phyloP scores from a whole-genome alignment of 2,329 filamentous ascomycete genomes.

The Parafenestella ontariensis region DNA sequence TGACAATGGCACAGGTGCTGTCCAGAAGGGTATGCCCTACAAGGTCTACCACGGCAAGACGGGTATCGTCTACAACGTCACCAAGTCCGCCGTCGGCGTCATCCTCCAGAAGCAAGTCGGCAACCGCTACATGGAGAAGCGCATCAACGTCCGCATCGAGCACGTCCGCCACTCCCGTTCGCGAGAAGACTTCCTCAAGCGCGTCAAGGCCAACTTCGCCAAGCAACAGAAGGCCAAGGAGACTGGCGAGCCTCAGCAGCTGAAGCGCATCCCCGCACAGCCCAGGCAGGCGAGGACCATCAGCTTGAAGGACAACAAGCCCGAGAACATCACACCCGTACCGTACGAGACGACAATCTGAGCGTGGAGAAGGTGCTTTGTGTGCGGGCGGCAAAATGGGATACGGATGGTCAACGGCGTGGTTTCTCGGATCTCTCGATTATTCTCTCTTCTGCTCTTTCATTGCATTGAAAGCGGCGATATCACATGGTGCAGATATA shows the following conservation, averaged over 20 bases:
- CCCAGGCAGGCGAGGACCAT: conserved; percentile 84
- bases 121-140: conserved; percentile 99
- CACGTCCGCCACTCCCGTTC: conserved; percentile 95
- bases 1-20: conserved; percentile 43
- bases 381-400: conserved; percentile 45
- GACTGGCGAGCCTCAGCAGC: conserved; percentile 82
- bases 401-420: conserved; percentile 49
- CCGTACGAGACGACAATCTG: conserved; percentile 99
- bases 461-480: conserved; percentile 49
- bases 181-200: conserved; percentile 93
- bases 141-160: conserved; percentile 98
- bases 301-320: conserved; percentile 79
- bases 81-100: conserved; percentile 95
- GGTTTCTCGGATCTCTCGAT: conserved; percentile 49
- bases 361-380: conserved; percentile 47
- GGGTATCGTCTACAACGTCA: conserved; percentile 98
- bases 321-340: conserved; percentile 89
- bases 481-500: conserved; percentile 43
- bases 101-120: conserved; percentile 98
- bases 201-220: conserved; percentile 95
- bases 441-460: conserved; percentile 50
- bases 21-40: conserved; percentile 79
- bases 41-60: conserved; percentile 99
- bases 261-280: conserved; percentile 86
- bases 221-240: conserved; percentile 93